phyloP scores from a whole-genome alignment of 805 yeast genomes.

The Saccharomycopsis javanensis region DNA sequence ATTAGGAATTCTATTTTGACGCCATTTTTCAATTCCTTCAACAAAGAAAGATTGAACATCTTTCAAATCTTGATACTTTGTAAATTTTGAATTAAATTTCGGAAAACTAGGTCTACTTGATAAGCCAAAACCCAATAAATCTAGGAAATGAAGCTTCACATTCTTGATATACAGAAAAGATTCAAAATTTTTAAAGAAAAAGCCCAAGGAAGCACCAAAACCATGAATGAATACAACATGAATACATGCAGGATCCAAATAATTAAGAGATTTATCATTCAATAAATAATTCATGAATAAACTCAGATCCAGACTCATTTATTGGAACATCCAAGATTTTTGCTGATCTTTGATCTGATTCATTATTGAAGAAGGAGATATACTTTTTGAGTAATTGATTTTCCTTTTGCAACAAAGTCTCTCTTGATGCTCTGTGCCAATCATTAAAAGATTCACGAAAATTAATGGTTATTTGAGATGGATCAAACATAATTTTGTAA shows the following conservation, averaged over 20 bases:
- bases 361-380: slow-evolving; percentile 20
- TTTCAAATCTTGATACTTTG: slow-evolving; percentile 24
- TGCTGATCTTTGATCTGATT: slow-evolving; percentile 39
- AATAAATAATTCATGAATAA: slow-evolving; percentile 65
- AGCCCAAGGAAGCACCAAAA: slow-evolving; percentile 77
- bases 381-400: background rate
- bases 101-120: slow-evolving; percentile 42
- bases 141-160: slow-evolving; percentile 48
- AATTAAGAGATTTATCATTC: slow-evolving; percentile 25
- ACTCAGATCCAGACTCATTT: slow-evolving; percentile 35
- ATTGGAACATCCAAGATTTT: slow-evolving; percentile 45
- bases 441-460: slow-evolving; percentile 9
- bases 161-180: slow-evolving; percentile 41
- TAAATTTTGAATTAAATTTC: slow-evolving; percentile 15
- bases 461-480: background rate
- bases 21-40: slow-evolving; percentile 52
- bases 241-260: slow-evolving; percentile 22
- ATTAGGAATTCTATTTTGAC: slow-evolving; percentile 36
- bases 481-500: background rate
- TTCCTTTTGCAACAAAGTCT: slow-evolving; percentile 2
- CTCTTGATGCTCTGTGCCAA: slow-evolving; percentile 5
- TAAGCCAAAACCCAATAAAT: slow-evolving; percentile 52
- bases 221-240: slow-evolving; percentile 74
- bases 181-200: slow-evolving; percentile 59
- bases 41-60: slow-evolving; percentile 28